phyloP scores from a whole-genome alignment of 192 early-diverging fungal genomes.

The Mortierella antarctica region DNA sequence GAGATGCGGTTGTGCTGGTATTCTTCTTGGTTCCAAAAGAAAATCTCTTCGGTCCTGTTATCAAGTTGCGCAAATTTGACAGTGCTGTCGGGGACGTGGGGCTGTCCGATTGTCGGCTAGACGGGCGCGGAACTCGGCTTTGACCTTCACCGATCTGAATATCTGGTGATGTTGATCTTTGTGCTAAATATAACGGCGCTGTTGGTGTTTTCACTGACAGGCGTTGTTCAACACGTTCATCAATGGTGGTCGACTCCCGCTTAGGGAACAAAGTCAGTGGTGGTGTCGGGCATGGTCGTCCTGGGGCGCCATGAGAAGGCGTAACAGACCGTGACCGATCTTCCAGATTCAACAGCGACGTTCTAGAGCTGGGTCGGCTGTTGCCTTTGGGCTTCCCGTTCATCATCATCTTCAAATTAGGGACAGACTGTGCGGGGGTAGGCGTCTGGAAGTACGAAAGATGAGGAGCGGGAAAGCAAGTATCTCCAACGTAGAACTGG shows the following conservation, averaged over 20 bases:
- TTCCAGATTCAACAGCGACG: conserved; percentile 22
- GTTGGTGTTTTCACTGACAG: conserved; percentile 3
- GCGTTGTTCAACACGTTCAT: conserved; percentile 18
- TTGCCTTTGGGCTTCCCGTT: conserved; percentile 16
- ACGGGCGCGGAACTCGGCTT: conserved; percentile 2
- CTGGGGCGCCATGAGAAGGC: conserved; percentile 26
- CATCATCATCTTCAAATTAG: conserved; percentile 26
- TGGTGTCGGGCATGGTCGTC: conserved; percentile 26
- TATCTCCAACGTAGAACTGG: conserved; percentile 43
- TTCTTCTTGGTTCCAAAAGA: conserved; percentile 35
- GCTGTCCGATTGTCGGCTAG: conserved; percentile 39
- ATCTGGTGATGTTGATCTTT: conserved; percentile 26
- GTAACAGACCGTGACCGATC: conserved; percentile 42
- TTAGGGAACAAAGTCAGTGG: conserved; percentile 18
- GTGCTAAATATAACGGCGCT: not conserved
- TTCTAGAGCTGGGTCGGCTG: conserved; percentile 35
- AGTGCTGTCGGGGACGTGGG: conserved; percentile 25
- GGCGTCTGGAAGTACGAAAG: conserved; percentile 35
- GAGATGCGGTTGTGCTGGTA: not conserved
- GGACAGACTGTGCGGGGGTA: conserved; percentile 31
- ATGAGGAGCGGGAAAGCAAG: conserved; percentile 48
- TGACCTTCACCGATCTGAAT: not conserved
- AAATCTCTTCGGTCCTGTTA: conserved; percentile 25
- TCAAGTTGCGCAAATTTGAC: conserved; percentile 27
- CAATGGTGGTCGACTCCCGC: conserved; percentile 15